These are phyloP conservation scores for Sphenostylis stenocarpa DNA, from an alignment of 306 rosid genomes.

Conservation along the genomic window DNA sequence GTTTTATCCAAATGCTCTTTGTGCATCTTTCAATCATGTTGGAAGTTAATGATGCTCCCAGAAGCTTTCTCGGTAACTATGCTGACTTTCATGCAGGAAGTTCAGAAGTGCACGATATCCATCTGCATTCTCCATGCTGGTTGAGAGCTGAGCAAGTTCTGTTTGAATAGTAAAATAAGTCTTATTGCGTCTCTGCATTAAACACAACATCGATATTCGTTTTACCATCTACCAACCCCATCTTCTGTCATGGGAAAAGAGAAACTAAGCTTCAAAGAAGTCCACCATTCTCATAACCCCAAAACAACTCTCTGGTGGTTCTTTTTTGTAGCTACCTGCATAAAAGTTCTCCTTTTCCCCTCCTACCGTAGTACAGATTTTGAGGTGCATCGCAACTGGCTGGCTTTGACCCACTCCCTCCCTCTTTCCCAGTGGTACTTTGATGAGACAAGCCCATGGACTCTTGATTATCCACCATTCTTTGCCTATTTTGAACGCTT, in stretches of 20 bases:
- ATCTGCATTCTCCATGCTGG: conserved; percentile 4
- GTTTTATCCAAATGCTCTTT: background rate
- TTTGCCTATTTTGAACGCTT: conserved; percentile 75
- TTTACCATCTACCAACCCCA: background rate
- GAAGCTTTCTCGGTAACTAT: background rate
- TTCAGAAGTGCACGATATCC: conserved; percentile 6
- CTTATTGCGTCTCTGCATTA: background rate
- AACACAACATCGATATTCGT: background rate
- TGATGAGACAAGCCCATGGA: conserved; percentile 89
- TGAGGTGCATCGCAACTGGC: conserved; percentile 92
- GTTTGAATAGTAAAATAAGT: background rate
- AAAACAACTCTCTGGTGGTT: conserved; percentile 59
- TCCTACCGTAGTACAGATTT: conserved; percentile 85
- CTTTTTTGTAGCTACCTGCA: conserved; percentile 55
- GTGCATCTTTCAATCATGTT: background rate
- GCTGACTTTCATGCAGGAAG: conserved; percentile 35
- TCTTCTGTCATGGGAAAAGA: conserved; percentile 37
- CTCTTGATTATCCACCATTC: conserved; percentile 90
- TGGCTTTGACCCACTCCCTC: conserved; percentile 81
- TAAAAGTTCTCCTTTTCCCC: conserved; percentile 79
- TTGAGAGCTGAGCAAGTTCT: conserved; percentile 7
- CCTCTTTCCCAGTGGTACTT: conserved; percentile 85
- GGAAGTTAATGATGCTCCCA: background rate
- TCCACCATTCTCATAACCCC: background rate
- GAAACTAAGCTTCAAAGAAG: conserved; percentile 32